Percentiles rank a stretch among this genome's conserved stretches.
Evolutionary conservation across 768 basidiomycete species (phyloP).

Genomic region (Rhodotorula kratochvilovae): DNA sequence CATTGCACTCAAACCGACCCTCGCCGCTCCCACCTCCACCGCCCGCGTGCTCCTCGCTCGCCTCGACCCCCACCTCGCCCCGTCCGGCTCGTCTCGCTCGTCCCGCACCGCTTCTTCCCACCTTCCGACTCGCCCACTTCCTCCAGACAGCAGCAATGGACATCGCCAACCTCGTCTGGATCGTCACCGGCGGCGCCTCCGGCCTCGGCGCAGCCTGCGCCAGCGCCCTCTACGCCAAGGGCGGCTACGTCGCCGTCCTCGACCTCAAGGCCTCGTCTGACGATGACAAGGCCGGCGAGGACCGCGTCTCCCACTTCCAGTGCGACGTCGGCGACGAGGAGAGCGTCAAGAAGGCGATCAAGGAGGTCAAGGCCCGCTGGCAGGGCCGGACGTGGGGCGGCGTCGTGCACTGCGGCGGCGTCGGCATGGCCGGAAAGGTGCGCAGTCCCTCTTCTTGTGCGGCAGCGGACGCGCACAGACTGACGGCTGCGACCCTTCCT

Average conservation of each 20-base stretch:
- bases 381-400: conserved; percentile 57
- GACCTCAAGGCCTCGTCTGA: conserved; percentile 47
- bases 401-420: conserved; percentile 60
- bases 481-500: no score
- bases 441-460: not conserved
- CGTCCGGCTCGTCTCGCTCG: not conserved
- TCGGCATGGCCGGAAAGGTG: conserved; percentile 49
- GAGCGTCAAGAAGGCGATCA: conserved; percentile 46
- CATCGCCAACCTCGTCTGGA: conserved; percentile 15
- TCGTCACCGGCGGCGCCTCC: conserved; percentile 30
- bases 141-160: conserved; percentile 3
- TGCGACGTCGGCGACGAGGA: conserved; percentile 46
- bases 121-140: not conserved
- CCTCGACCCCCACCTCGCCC: not conserved
- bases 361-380: conserved; percentile 44
- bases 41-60: no score
- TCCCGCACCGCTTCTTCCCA: not conserved
- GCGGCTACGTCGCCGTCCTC: conserved; percentile 56
- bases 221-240: conserved; percentile 51
- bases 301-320: conserved; percentile 26
- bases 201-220: conserved; percentile 24
- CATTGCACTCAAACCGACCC: no score
- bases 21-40: no score
- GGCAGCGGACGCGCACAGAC: not conserved
- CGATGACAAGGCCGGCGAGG: no score